Percentiles rank a stretch among this genome's conserved stretches.
These are phyloP conservation scores for Aspergillus saccharolyticus DNA, from an alignment of 495 filamentous ascomycete species.

Conservation along the genomic window DNA sequence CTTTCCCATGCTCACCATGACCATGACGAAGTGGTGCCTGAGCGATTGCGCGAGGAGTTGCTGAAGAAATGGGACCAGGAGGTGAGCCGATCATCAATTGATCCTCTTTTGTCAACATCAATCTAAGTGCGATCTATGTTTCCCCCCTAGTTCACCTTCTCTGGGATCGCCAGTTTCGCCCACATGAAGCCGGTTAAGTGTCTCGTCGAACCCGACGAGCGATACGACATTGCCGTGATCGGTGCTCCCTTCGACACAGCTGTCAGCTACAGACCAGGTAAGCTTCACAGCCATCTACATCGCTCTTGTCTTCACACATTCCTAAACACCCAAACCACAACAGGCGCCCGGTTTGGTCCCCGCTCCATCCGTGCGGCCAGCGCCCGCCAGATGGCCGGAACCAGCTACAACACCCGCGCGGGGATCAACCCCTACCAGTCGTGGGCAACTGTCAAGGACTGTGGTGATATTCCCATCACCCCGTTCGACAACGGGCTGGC, in stretches of 20 bases:
- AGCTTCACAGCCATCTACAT: constrained; percentile 8
- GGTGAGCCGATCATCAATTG: constrained; percentile 21
- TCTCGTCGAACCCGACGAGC: constrained; percentile 57
- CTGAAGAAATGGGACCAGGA: constrained; percentile 52
- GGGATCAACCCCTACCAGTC: constrained; percentile 71
- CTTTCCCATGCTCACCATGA: constrained; percentile 36
- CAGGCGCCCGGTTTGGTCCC: constrained; percentile 73
- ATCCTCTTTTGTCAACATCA: neutral
- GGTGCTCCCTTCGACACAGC: constrained; percentile 84
- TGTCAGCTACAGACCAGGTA: constrained; percentile 72
- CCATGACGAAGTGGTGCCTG: constrained; percentile 36
- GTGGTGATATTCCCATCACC: constrained; percentile 76
- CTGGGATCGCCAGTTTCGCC: constrained; percentile 75
- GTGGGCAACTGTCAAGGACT: constrained; percentile 72
- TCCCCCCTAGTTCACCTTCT: constrained; percentile 79
- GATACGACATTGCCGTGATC: constrained; percentile 75
- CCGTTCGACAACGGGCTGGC: constrained; percentile 76
- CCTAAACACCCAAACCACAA: constrained; percentile 28
- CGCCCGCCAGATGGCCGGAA: constrained; percentile 63
- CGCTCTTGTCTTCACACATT: constrained; percentile 14
- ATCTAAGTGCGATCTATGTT: too few species aligned
- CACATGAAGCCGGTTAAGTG: constrained; percentile 72
- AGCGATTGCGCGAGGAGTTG: constrained; percentile 41
- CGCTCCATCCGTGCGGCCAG: constrained; percentile 76
- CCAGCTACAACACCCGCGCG: constrained; percentile 73